phyloP scores from a whole-genome alignment of 2,329 filamentous ascomycete genomes.

The Microsporum canis region DNA sequence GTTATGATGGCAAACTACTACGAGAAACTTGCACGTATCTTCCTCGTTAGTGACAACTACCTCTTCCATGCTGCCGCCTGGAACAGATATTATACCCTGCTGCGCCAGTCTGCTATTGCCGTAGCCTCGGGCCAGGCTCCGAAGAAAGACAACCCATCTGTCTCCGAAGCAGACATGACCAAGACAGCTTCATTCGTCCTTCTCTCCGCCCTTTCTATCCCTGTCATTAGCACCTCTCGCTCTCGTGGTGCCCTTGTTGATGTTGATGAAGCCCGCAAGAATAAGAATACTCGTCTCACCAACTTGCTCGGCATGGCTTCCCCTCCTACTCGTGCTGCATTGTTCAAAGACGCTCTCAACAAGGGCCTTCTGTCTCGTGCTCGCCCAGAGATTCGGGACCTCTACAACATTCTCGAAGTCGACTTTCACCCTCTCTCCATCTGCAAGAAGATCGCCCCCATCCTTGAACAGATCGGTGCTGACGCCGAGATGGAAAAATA shows the following conservation, averaged over 20 bases:
- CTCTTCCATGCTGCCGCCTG: slow-evolving; percentile 97
- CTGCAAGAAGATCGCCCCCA: slow-evolving; percentile 97
- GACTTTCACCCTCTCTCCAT: slow-evolving; percentile 98
- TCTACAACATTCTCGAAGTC: slow-evolving; percentile 98
- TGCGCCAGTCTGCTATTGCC: slow-evolving; percentile 76
- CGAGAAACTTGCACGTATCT: slow-evolving; percentile 96
- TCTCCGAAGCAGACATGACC: slow-evolving; percentile 79
- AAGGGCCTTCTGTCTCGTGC: slow-evolving; percentile 90
- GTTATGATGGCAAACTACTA: slow-evolving; percentile 99
- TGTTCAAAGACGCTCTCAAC: slow-evolving; percentile 93
- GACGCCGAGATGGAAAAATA: slow-evolving; percentile 97
- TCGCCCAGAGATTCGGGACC: slow-evolving; percentile 84
- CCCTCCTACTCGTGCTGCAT: slow-evolving; percentile 72
- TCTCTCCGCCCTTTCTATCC: slow-evolving; percentile 89
- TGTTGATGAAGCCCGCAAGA: slow-evolving; percentile 93
- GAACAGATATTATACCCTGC: slow-evolving; percentile 93
- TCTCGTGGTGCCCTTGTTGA: slow-evolving; percentile 93
- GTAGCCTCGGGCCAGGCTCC: slow-evolving; percentile 75
- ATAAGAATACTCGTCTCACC: slow-evolving; percentile 95
- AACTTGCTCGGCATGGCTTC: slow-evolving; percentile 89
- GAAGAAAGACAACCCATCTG: slow-evolving; percentile 88
- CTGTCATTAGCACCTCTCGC: slow-evolving; percentile 95
- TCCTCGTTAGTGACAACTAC: slow-evolving; percentile 98
- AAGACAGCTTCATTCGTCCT: slow-evolving; percentile 93
- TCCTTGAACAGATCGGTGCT: slow-evolving; percentile 81